Evolutionary conservation across 441 rosid species (phyloP).

Genomic region (Codiaeum variegatum): DNA sequence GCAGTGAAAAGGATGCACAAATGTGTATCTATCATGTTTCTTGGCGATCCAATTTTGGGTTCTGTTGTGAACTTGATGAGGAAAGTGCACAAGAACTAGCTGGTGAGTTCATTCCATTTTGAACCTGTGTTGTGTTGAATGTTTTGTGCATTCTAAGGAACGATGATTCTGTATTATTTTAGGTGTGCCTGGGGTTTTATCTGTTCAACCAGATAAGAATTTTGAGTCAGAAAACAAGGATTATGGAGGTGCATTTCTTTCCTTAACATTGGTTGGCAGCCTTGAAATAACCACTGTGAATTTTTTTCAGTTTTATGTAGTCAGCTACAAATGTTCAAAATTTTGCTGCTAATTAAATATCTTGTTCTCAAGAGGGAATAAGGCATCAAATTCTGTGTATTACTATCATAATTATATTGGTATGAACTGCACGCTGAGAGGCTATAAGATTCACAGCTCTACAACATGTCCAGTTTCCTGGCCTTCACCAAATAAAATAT

Average conservation of each 20-base stretch:
- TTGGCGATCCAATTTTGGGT: slow-evolving; percentile 70
- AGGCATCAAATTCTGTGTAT: background rate
- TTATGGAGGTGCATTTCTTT: slow-evolving; percentile 50
- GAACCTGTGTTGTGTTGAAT: slow-evolving; percentile 5
- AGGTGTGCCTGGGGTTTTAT: slow-evolving; percentile 88
- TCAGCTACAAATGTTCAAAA: background rate
- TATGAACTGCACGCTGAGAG: background rate
- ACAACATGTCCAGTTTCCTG: background rate
- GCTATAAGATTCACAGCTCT: background rate
- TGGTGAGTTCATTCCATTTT: slow-evolving; percentile 38
- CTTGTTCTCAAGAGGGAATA: background rate
- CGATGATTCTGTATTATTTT: slow-evolving; percentile 21
- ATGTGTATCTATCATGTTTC: slow-evolving; percentile 87
- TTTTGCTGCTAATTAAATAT: background rate
- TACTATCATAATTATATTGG: background rate
- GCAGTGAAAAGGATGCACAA: slow-evolving; percentile 83
- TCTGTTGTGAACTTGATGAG: slow-evolving; percentile 81
- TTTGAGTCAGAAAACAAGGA: slow-evolving; percentile 58
- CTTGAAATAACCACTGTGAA: background rate
- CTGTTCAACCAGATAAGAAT: slow-evolving; percentile 66
- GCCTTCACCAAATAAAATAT: background rate
- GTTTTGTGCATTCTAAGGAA: slow-evolving; percentile 11
- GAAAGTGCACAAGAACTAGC: slow-evolving; percentile 68
- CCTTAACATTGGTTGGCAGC: background rate
- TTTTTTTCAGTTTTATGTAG: background rate